A percentile compares a stretch with the other conserved stretches of the same genome.
These are phyloP conservation scores for Arctium minus DNA, from an alignment of 129 eudicot genomes.

Conservation along the genomic window DNA sequence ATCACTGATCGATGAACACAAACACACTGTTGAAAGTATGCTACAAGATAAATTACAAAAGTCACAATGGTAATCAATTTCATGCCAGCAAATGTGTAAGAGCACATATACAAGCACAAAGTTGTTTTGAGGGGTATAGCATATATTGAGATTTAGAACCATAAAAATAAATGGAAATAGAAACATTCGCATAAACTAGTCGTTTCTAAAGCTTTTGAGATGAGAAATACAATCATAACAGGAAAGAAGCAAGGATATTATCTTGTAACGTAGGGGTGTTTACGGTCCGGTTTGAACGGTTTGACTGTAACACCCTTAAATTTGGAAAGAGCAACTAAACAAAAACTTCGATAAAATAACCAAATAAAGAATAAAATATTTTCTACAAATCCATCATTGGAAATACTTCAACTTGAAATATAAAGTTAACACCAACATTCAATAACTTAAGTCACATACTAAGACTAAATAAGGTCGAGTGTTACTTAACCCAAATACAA, in stretches of 20 bases:
- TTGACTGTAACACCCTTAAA: too few species aligned
- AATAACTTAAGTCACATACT: too few species aligned
- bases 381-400: too few species aligned
- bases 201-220: not conserved
- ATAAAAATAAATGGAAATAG: not conserved
- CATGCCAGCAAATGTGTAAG: conserved; percentile 5
- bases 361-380: too few species aligned
- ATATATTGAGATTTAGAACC: not conserved
- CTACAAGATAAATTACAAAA: conserved; percentile 69
- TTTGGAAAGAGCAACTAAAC: too few species aligned
- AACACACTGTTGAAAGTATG: conserved; percentile 99
- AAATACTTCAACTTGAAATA: too few species aligned
- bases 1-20: conserved; percentile 70
- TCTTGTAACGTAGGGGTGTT: not conserved
- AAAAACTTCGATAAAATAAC: too few species aligned
- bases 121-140: not conserved
- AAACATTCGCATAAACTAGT: not conserved
- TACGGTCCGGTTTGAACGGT: too few species aligned
- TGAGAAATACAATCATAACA: not conserved
- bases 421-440: too few species aligned
- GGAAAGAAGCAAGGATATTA: not conserved
- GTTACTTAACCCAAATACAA: too few species aligned
- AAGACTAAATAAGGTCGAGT: too few species aligned
- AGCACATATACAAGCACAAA: not conserved
- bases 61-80: conserved; percentile 32